Evolutionary conservation across 352 stramenopile genomes (phyloP).

Genomic region (Globisporangium lucens): DNA sequence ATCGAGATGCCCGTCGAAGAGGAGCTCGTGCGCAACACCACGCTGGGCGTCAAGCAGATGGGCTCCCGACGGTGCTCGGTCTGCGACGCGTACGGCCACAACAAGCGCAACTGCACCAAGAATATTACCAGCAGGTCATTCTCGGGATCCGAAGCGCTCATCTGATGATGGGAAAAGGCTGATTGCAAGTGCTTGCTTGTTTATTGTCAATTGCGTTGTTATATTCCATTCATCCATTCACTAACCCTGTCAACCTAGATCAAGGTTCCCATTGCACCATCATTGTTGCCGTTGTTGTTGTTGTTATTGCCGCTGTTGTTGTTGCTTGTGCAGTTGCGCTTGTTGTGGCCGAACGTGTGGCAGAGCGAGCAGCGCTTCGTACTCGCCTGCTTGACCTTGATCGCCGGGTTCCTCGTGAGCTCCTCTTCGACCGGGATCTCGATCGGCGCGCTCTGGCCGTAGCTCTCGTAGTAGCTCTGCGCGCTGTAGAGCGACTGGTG

Average conservation of each 20-base stretch:
- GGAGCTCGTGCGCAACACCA: conserved; percentile 34
- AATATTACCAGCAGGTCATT: no score
- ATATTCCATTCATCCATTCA: no score
- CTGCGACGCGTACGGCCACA: conserved; percentile 36
- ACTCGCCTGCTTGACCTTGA: conserved; percentile 14
- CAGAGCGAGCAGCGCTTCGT: conserved; percentile 37
- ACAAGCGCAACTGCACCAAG: conserved; percentile 36
- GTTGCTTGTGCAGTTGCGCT: conserved; percentile 31
- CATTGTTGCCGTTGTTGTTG: background rate
- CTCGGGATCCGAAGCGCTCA: no score
- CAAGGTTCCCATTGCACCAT: no score
- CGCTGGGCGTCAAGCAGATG: conserved; percentile 16
- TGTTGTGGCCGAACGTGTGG: conserved; percentile 40
- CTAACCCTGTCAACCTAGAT: no score
- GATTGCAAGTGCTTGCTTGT: no score
- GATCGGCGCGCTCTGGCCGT: background rate
- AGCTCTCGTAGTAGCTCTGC: no score
- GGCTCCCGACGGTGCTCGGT: conserved; percentile 33
- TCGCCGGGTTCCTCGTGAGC: conserved; percentile 30
- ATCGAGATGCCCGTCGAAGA: conserved; percentile 40
- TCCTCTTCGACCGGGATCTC: conserved; percentile 44
- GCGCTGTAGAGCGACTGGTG: no score
- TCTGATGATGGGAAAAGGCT: no score
- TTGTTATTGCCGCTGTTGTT: no score
- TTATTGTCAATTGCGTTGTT: no score